A percentile compares a stretch with the other conserved stretches of the same genome.
Conservation (phyloP, 2,329 filamentous ascomycete genomes). For the Colletotrichum karsti region DNA sequence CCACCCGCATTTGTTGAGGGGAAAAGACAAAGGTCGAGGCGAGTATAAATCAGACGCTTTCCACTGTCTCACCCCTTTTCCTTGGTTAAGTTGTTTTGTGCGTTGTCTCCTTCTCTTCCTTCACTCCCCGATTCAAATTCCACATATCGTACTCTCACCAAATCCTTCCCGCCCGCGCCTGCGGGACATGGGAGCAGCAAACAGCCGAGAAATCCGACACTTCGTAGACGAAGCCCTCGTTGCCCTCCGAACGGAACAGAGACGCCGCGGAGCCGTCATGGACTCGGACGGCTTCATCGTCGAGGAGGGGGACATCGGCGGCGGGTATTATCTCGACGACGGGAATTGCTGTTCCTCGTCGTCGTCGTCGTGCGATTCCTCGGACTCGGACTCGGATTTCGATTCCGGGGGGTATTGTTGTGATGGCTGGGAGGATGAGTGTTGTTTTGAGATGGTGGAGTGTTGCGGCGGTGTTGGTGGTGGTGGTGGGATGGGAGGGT, state of each 20-base stretch:
- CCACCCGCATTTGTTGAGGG: neutral
- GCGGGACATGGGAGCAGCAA: constrained; percentile 2
- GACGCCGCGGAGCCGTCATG: neutral
- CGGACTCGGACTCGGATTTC: neutral
- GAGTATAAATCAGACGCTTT: neutral
- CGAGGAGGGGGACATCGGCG: neutral
- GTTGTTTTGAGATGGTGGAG: constrained; percentile 7
- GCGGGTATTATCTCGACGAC: neutral
- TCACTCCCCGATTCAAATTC: too few species aligned
- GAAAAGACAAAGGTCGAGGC: neutral
- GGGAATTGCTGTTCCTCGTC: neutral
- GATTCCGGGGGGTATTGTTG: neutral
- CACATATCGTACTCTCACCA: too few species aligned
- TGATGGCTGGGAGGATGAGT: neutral
- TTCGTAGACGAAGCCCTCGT: constrained; percentile 7
- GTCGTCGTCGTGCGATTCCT: neutral
- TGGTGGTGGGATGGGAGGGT: neutral
- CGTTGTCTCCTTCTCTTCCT: neutral
- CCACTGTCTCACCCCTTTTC: neutral
- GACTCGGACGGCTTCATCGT: neutral
- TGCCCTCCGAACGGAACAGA: neutral
- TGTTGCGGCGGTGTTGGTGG: neutral
- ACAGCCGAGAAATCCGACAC: constrained; percentile 6
- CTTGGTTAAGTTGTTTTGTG: neutral
- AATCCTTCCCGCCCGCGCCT: too few species aligned